These are phyloP conservation scores for Lentinula boryana DNA, from an alignment of 768 basidiomycete species.

Conservation along the genomic window DNA sequence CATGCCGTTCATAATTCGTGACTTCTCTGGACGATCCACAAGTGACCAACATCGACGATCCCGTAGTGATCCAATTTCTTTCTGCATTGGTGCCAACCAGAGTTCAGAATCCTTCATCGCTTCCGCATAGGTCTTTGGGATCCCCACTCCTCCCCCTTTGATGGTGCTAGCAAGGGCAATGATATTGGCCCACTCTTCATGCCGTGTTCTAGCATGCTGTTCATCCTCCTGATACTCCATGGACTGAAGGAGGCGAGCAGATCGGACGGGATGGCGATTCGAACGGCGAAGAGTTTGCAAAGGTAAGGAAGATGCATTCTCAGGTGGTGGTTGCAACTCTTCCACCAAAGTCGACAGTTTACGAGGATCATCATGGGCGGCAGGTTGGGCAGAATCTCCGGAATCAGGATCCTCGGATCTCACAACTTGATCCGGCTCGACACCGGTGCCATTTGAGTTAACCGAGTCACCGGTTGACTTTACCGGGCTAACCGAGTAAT, in stretches of 20 bases:
- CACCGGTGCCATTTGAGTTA: no score
- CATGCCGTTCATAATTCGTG: slow-evolving; percentile 6
- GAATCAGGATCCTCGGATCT: no score
- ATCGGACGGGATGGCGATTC: neutral
- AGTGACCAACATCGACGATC: neutral
- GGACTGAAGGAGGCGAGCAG: neutral
- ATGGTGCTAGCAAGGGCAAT: neutral
- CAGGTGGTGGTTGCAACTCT: no score
- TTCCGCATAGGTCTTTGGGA: neutral
- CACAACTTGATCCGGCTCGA: no score
- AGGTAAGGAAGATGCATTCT: no score
- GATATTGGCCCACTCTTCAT: neutral
- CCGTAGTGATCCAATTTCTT: neutral
- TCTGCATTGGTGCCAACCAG: neutral
- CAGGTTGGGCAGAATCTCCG: no score
- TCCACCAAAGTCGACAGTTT: no score
- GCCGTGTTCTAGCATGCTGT: neutral
- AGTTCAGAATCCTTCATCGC: neutral
- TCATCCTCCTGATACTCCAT: neutral
- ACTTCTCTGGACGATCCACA: neutral
- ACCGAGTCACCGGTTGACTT: no score
- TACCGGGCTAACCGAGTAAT: no score
- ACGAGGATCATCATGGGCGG: no score
- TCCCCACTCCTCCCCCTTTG: neutral
- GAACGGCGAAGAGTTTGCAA: no score